Evolutionary conservation across 495 filamentous ascomycete species (phyloP).

Genomic region (Neurospora sp.): DNA sequence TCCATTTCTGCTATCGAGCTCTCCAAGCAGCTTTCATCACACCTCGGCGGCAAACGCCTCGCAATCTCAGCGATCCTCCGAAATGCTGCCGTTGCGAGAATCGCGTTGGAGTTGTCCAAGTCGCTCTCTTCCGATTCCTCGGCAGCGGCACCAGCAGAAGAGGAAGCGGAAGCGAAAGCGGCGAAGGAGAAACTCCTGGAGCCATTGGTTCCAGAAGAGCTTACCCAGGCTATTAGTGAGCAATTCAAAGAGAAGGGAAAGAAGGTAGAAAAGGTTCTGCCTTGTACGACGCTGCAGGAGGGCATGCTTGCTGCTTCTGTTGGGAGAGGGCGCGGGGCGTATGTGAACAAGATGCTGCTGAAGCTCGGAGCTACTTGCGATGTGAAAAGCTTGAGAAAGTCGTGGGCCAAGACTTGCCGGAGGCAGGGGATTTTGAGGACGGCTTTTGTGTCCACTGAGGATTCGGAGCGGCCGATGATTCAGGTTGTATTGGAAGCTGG

Average conservation of each 20-base stretch:
- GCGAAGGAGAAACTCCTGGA: not conserved
- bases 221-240: conserved; percentile 22
- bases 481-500: conserved; percentile 43
- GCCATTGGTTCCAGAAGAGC: conserved; percentile 25
- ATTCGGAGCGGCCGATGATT: conserved; percentile 39
- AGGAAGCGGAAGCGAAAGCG: not conserved
- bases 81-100: conserved; percentile 46
- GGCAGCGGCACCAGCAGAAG: not conserved
- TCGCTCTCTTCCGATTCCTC: not conserved
- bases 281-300: conserved; percentile 75
- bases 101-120: conserved; percentile 31
- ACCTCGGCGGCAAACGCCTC: conserved; percentile 29
- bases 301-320: conserved; percentile 58
- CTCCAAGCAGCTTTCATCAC: conserved; percentile 38
- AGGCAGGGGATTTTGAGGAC: conserved; percentile 58
- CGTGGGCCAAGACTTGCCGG: conserved; percentile 42
- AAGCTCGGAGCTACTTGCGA: conserved; percentile 5
- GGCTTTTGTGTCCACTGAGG: conserved; percentile 46
- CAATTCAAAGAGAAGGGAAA: conserved; percentile 24
- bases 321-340: conserved; percentile 23
- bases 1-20: conserved; percentile 71
- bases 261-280: conserved; percentile 46
- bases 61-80: conserved; percentile 55
- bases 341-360: conserved; percentile 37
- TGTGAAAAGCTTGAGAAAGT: not conserved